Conservation (phyloP, 2,329 filamentous ascomycete species). For the Cladosporium sp. region DNA sequence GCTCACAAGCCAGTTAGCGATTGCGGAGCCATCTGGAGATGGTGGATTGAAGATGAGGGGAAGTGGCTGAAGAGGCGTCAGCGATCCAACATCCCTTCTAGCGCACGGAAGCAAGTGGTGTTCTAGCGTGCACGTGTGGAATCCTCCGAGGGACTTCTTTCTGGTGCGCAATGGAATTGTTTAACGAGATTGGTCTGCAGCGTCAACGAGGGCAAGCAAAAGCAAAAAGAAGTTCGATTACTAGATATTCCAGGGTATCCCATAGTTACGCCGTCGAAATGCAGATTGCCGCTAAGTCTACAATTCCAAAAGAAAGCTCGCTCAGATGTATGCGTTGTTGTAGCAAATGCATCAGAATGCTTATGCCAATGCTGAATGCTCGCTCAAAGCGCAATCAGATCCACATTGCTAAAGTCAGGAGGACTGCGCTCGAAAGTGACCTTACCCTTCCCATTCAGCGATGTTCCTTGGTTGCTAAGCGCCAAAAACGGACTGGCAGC, state of each 20-base stretch:
- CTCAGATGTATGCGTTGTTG: not conserved
- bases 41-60: not conserved
- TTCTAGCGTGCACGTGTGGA: not conserved
- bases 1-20: not conserved
- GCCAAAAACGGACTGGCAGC: conserved; percentile 73
- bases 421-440: conserved; percentile 45
- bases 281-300: not conserved
- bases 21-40: not conserved
- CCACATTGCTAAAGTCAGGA: conserved; percentile 66
- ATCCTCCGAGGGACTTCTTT: too few species aligned
- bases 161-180: too few species aligned
- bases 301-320: not conserved
- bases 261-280: not conserved
- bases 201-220: too few species aligned
- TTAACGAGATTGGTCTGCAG: too few species aligned
- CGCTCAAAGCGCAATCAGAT: conserved; percentile 70
- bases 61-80: not conserved
- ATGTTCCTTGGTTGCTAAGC: conserved; percentile 88
- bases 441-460: conserved; percentile 74
- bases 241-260: not conserved
- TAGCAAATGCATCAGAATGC: not conserved
- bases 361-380: not conserved
- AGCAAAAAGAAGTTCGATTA: not conserved
- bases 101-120: not conserved
- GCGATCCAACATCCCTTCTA: not conserved